Base-by-base conservation (phyloP, 2,329 filamentous ascomycete genomes). In the Cladosporium sp. region DNA sequence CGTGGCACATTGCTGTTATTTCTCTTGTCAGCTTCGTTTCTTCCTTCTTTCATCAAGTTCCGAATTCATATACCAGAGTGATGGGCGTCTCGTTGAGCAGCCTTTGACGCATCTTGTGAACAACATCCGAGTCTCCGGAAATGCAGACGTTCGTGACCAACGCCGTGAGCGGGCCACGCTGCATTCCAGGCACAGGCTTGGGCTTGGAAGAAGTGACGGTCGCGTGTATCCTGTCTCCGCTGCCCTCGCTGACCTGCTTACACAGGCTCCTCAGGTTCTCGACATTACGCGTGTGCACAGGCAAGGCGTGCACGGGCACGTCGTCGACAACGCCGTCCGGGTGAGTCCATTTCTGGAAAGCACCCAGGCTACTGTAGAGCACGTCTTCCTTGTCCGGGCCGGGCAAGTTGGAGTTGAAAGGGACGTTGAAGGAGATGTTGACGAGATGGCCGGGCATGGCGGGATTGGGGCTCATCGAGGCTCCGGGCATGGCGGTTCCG, bases 371-470 rank as follows among this genome's bases (percentile, higher is more conserved):
- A 56, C 92, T 90, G 72, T 96, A 92, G 54, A 97, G 80, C 62
- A 98, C 88, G 70, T 97, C 91, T 69, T 96, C 90, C 59, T 86
- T 86, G 64, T 97, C 90, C 56, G 93, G 93, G 29, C 93, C 93
- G 55, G 88, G 82, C 54, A 98, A 83, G 63, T 92, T 92, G 57
- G 88, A 95, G 60, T 90, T 85, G 72, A 97, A 96, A 54, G 93
- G 93, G 42, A 98, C 86, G 67, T 96, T 97, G 83, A 98, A 97
- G 57, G 89, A 92, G 68, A 95, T 85, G 70, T 94, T 89, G 70
- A 97, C 88, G 58, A 83, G 83, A 46, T 84, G 78, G 67, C 92
- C 86, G 65, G 85, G 79, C 55, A 84, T 77, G 52, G 85, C 82
- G 58, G 86, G 83, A 61, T 83, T 70, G 29, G 62, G 65, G 49